These are phyloP conservation scores for Fusarium avenaceum DNA, from an alignment of 2,329 filamentous ascomycete species.

Conservation along the genomic window DNA sequence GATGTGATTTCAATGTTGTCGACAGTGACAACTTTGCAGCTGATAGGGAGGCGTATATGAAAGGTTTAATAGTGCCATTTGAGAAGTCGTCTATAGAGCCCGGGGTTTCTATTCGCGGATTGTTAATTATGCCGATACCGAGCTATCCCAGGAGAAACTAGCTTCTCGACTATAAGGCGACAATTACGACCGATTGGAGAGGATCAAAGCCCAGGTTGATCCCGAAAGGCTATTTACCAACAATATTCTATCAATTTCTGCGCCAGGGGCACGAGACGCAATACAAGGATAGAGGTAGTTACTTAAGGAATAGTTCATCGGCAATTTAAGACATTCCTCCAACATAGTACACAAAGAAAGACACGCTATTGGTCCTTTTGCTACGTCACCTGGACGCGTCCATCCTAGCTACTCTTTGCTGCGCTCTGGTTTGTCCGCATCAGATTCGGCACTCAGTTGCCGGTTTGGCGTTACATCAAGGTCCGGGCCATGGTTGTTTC, in stretches of 20 bases:
- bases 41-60: constrained; percentile 32
- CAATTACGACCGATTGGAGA: constrained; percentile 33
- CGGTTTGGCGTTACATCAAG: constrained; percentile 18
- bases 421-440: constrained; percentile 20
- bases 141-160: constrained; percentile 31
- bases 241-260: constrained; percentile 29
- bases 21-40: constrained; percentile 32
- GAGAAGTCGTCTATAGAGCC: constrained; percentile 23
- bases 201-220: constrained; percentile 30
- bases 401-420: neutral
- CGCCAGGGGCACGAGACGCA: neutral
- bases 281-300: neutral
- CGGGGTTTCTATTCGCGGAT: constrained; percentile 31
- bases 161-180: constrained; percentile 36
- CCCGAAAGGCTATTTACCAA: constrained; percentile 36
- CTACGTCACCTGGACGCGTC: too few species aligned
- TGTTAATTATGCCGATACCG: constrained; percentile 44
- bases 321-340: neutral
- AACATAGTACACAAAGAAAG: neutral
- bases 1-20: constrained; percentile 30
- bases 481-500: neutral
- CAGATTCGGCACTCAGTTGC: constrained; percentile 24
- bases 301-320: neutral
- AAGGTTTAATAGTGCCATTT: constrained; percentile 34
- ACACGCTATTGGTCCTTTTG: neutral